Evolutionary conservation across 352 stramenopile species (phyloP).

Genomic region (Pythium dissotocum): DNA sequence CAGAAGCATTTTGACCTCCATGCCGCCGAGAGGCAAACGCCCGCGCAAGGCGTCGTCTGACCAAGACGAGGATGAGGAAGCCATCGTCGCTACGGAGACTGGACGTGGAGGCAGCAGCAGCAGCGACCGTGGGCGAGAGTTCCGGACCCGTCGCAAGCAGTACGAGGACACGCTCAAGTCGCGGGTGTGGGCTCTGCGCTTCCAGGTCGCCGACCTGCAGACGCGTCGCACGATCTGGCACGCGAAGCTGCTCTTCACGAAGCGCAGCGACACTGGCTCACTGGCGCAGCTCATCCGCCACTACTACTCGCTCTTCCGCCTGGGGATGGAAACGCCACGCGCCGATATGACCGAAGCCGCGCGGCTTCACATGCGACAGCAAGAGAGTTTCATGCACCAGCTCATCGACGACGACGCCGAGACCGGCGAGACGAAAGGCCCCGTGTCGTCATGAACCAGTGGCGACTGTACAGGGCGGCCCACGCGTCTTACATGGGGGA

Average conservation of each 20-base stretch:
- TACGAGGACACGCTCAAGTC: constrained; percentile 5
- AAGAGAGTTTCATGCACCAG: constrained; percentile 13
- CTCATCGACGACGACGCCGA: constrained; percentile 14
- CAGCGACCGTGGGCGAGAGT: constrained; percentile 4
- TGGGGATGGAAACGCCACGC: constrained; percentile 2
- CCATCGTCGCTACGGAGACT: background rate
- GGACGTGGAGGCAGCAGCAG: background rate
- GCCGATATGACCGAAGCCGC: background rate
- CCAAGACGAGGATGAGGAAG: background rate
- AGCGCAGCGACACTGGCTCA: constrained; percentile 12
- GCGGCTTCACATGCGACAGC: background rate
- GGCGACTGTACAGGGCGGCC: constrained; percentile 8
- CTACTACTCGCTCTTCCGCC: constrained; percentile 16
- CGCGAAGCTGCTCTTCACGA: background rate
- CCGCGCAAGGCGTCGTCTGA: background rate
- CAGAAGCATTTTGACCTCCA: background rate
- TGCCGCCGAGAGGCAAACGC: background rate
- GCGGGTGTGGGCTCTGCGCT: background rate
- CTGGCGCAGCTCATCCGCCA: constrained; percentile 9
- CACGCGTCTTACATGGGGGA: constrained; percentile 9
- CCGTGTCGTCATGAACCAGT: constrained; percentile 17
- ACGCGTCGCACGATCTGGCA: constrained; percentile 4
- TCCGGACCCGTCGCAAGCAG: background rate
- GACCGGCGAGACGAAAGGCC: background rate
- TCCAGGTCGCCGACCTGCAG: constrained; percentile 10